A percentile compares a stretch with the other conserved stretches of the same genome.
Conservation (phyloP, 805 yeast species). For the Metschnikowia colocasiae region DNA sequence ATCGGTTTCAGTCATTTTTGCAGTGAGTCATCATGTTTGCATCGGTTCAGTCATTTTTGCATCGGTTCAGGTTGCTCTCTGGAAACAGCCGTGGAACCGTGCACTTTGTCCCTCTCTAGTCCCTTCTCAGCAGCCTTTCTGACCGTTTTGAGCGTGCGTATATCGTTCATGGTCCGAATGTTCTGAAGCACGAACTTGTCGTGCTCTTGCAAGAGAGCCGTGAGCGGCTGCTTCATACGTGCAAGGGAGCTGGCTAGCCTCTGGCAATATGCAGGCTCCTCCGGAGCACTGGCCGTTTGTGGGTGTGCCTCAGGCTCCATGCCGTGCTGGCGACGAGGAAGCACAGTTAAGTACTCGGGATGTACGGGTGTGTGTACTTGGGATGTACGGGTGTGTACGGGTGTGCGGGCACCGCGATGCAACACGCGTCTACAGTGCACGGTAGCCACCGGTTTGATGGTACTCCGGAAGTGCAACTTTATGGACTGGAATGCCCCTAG, state of each 20-base stretch:
- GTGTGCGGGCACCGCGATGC: no score
- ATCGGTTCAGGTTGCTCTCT: no score
- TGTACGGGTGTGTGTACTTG: neutral
- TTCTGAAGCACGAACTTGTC: constrained; percentile 30
- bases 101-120: neutral
- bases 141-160: constrained; percentile 17
- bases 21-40: no score
- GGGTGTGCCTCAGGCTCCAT: neutral
- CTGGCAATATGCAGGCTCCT: neutral
- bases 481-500: neutral
- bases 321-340: no score
- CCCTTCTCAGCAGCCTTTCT: constrained; percentile 10
- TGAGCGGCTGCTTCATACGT: constrained; percentile 25
- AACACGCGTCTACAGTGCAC: no score
- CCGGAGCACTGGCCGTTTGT: neutral
- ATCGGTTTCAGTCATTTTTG: no score
- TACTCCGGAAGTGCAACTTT: no score
- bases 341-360: no score
- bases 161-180: constrained; percentile 24
- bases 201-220: constrained; percentile 25
- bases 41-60: no score
- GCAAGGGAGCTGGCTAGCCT: constrained; percentile 22
- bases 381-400: neutral
- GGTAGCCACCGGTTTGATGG: no score
- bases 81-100: no score